These are phyloP conservation scores for Paramecium octaurelia DNA, from an alignment of 73 alveolate species.

Conservation along the genomic window DNA sequence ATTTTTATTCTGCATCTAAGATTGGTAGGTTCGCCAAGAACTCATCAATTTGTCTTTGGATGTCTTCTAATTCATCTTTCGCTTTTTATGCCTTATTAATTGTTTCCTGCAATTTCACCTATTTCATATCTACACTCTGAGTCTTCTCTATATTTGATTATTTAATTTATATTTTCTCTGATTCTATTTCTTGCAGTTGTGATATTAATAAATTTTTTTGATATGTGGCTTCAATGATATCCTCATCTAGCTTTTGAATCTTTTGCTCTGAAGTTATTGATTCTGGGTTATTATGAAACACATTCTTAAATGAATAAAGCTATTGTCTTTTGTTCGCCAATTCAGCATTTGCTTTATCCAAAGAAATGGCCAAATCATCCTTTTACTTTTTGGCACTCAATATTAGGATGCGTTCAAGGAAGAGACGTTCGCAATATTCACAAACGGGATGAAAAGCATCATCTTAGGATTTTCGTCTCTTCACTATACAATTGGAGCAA, in stretches of 20 bases:
- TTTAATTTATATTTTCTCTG: background rate
- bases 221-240: background rate
- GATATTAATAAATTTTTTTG: background rate
- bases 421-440: background rate
- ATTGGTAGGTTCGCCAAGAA: background rate
- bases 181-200: background rate
- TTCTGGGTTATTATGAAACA: background rate
- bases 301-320: background rate
- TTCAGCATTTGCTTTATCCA: background rate
- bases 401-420: background rate
- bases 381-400: background rate
- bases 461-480: background rate
- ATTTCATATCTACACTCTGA: background rate
- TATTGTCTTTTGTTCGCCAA: background rate
- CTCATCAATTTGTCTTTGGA: background rate
- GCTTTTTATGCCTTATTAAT: background rate
- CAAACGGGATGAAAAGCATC: background rate
- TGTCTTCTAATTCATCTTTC: background rate
- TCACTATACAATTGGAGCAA: background rate
- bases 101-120: background rate
- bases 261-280: background rate
- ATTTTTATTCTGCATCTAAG: background rate
- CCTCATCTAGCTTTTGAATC: background rate
- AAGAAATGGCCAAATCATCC: background rate
- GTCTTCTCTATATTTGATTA: background rate